Evolutionary conservation across 1,284 basidiomycete species (phyloP), one percentile per base, ranked within the genome.

Genomic region (Phellopilus nigrolimitatus): DNA sequence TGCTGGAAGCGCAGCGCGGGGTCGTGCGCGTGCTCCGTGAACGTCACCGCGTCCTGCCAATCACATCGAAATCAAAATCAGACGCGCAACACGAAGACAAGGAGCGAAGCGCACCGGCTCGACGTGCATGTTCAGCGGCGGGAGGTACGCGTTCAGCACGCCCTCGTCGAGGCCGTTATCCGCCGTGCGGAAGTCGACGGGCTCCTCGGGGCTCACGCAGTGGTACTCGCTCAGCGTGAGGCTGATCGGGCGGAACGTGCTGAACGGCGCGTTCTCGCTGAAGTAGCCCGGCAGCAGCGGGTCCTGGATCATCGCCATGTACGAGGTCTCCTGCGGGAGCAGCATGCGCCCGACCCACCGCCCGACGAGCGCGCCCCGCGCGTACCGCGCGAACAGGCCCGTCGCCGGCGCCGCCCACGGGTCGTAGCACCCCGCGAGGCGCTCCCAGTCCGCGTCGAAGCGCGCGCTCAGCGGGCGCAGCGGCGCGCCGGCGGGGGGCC

Each of bases 401-500:
- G 72, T 72, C 6, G 69, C 71, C 15, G 70, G 54, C 19, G 59
- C 61, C 2, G 64, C 63, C 54, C 68, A 72, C 4, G 73, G 62
- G 43, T 78, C 68, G 8, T 63, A 68, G 59, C 84, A 85, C 24
- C 73, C 65, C 2, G 71, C 64, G 48, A 75, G 63, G 3, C 84
- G 69, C 58, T 74, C 75, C 75, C 80, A 84, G 51, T 82, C 79
- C 49, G 71, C 66, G 58, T 87, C 84, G 75, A 76, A 83, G 8
- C 59, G 57, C 39, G 56, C 56, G 22, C 66, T 60, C 8, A n/a
- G n/a, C n/a, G n/a, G n/a, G n/a, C n/a, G n/a, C n/a, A n/a, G n/a
- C n/a, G 57, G 54, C 34, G 50, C 60, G 39, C 57, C 58, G 60
- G 62, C 62, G 2, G 56, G 40, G 13, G 63, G 62, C 13, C 62